Evolutionary conservation across 1,139 yeast genomes (phyloP).

Genomic region (Pichia sp.): DNA sequence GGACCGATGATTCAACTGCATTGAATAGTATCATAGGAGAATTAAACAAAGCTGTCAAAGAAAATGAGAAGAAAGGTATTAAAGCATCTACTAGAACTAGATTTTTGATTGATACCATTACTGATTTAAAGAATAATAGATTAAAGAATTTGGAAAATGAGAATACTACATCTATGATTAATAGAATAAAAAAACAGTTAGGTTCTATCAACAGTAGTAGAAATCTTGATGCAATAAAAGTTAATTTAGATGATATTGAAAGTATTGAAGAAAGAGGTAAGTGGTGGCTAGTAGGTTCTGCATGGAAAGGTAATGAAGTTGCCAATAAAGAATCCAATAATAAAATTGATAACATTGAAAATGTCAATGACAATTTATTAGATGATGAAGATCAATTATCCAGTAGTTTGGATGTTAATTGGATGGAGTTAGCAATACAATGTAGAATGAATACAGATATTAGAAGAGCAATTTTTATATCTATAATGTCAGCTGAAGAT

Average conservation of each 20-base stretch:
- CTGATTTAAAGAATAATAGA: constrained; percentile 82
- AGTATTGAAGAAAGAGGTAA: constrained; percentile 75
- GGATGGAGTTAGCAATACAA: constrained; percentile 78
- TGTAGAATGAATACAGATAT: constrained; percentile 95
- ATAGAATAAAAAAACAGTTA: constrained; percentile 62
- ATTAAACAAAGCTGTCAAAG: constrained; percentile 43
- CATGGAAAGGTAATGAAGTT: constrained; percentile 65
- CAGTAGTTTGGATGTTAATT: constrained; percentile 53
- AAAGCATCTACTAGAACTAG: constrained; percentile 60
- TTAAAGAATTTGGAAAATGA: constrained; percentile 47
- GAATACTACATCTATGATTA: constrained; percentile 41
- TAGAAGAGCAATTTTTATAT: constrained; percentile 86
- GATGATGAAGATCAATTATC: constrained; percentile 57
- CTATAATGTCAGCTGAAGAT: constrained; percentile 93
- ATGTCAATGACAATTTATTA: constrained; percentile 31
- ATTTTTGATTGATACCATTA: constrained; percentile 77
- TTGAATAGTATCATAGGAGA: constrained; percentile 68
- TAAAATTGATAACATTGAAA: constrained; percentile 3
- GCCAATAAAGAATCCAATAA: constrained; percentile 21
- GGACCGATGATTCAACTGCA: constrained; percentile 85
- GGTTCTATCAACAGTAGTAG: constrained; percentile 43
- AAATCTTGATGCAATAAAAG: constrained; percentile 72
- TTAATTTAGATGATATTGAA: constrained; percentile 73
- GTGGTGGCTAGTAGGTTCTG: constrained; percentile 99
- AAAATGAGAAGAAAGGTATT: constrained; percentile 34